Percentiles rank a stretch among this genome's conserved stretches.
These are phyloP conservation scores for Ensete ventricosum DNA, from an alignment of 176 grass and related monocot species.

Conservation along the genomic window DNA sequence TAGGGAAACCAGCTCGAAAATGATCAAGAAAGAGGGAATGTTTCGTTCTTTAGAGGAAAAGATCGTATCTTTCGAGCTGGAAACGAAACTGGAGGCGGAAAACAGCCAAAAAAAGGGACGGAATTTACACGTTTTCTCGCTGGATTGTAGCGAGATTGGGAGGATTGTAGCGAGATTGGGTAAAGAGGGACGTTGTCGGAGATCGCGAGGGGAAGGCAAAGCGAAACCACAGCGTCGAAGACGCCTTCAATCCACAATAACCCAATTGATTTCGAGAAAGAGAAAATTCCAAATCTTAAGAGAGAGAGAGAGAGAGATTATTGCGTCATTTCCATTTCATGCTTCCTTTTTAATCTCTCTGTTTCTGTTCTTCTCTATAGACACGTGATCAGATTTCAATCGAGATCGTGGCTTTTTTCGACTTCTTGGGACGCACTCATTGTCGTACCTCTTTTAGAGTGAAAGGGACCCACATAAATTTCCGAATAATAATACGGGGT, in stretches of 20 bases:
- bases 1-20: slow-evolving; percentile 1
- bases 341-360: no score
- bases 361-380: no score
- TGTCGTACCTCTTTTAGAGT: no score
- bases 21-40: not conserved
- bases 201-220: slow-evolving; percentile 22
- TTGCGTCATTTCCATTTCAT: no score
- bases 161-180: not conserved
- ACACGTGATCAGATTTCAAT: no score
- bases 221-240: slow-evolving; percentile 28
- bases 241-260: slow-evolving; percentile 26
- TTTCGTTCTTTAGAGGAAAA: not conserved
- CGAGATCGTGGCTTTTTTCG: no score
- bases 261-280: not conserved
- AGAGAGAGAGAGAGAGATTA: not conserved
- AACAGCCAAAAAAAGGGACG: slow-evolving; percentile 1
- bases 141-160: not conserved
- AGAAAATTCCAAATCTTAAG: not conserved
- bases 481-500: no score
- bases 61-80: slow-evolving; percentile 3
- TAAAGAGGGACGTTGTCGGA: slow-evolving; percentile 1
- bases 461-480: no score
- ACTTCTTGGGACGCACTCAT: no score
- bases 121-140: not conserved
- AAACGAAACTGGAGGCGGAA: not conserved